phyloP scores from a whole-genome alignment of 2,329 filamentous ascomycete species.

The Alternaria ethzedia region DNA sequence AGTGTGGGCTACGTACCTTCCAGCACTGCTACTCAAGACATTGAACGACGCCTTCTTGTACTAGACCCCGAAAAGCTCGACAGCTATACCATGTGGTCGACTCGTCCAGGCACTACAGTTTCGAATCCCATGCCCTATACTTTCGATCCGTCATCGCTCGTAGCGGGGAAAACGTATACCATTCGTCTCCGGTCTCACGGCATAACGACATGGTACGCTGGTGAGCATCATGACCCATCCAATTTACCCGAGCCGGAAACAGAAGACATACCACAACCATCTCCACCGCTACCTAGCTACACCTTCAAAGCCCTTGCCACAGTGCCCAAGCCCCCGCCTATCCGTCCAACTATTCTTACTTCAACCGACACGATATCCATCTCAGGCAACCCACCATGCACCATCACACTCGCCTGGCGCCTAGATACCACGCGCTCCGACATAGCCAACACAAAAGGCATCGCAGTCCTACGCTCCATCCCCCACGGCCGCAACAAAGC shows the following conservation, averaged over 20 bases:
- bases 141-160: not conserved
- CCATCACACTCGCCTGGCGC: not conserved
- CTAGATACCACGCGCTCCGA: not conserved
- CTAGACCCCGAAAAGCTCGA: not conserved
- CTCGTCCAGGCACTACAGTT: not conserved
- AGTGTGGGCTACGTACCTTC: not conserved
- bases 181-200: not conserved
- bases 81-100: not conserved
- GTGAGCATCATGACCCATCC: not conserved
- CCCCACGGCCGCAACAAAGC: not conserved
- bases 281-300: not conserved
- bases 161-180: not conserved
- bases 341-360: accelerated
- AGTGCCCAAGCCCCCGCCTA: not conserved
- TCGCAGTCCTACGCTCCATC: not conserved
- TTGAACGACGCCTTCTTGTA: not conserved
- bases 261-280: not conserved
- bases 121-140: not conserved
- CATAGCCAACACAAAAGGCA: not conserved
- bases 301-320: not conserved
- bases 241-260: not conserved
- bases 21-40: not conserved
- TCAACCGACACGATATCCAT: not conserved
- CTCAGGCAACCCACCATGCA: not conserved
- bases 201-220: not conserved